phyloP scores from a whole-genome alignment of 108 stramenopile species.

The Licmophora abbreviata region DNA sequence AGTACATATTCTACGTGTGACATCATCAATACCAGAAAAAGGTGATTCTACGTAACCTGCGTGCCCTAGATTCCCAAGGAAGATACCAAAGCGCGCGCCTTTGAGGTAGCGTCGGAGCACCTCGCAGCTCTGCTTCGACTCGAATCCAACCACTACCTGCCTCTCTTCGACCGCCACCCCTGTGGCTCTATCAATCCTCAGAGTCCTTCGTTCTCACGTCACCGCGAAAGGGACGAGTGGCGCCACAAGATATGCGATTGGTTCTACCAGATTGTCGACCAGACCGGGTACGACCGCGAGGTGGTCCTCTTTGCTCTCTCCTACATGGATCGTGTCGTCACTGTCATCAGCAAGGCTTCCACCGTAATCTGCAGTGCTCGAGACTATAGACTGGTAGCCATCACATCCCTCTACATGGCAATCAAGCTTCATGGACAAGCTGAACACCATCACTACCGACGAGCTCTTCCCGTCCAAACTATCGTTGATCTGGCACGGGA shows the following conservation, averaged over 20 bases:
- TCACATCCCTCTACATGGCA: slow-evolving; percentile 52
- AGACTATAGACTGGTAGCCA: slow-evolving; percentile 49
- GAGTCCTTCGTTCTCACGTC: no score
- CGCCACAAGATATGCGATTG: slow-evolving; percentile 55
- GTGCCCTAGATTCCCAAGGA: no score
- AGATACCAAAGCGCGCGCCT: no score
- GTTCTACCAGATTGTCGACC: slow-evolving; percentile 48
- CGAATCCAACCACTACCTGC: no score
- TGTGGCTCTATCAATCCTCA: no score
- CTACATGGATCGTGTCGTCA: slow-evolving; percentile 49
- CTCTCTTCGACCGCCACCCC: no score
- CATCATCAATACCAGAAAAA: no score
- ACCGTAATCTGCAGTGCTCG: slow-evolving; percentile 7
- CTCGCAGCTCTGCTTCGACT: no score
- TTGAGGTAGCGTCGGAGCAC: no score
- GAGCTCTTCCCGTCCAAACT: slow-evolving; percentile 30
- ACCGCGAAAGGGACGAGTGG: no score
- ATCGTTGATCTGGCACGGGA: slow-evolving; percentile 67
- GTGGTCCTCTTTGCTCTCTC: slow-evolving; percentile 47
- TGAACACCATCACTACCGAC: slow-evolving; percentile 14
- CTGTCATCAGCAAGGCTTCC: slow-evolving; percentile 12
- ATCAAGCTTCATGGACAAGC: slow-evolving; percentile 60
- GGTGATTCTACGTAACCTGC: no score
- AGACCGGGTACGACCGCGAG: slow-evolving; percentile 54
- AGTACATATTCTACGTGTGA: no score